Percentiles rank a stretch among this genome's conserved stretches.
Conservation (phyloP, 2,329 filamentous ascomycete species). For the Fusarium hainanense region DNA sequence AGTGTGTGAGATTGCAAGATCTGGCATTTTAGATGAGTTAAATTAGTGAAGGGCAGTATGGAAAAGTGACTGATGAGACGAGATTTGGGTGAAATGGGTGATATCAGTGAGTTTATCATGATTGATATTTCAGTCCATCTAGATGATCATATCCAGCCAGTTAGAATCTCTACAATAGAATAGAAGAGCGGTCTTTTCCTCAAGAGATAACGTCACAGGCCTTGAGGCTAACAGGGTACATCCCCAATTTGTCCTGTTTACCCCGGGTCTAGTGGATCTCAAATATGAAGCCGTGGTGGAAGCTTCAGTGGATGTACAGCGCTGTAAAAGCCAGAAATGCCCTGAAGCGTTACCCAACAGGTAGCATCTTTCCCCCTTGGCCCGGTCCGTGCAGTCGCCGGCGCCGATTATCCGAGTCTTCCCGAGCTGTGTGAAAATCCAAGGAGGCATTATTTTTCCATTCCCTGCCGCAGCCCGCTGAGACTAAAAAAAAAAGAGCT, state of each 20-base stretch:
- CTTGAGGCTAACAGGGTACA: conserved; percentile 30
- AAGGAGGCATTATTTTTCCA: conserved; percentile 43
- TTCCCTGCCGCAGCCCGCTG: conserved; percentile 23
- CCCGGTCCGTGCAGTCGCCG: conserved; percentile 45
- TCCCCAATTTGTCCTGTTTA: conserved; percentile 16
- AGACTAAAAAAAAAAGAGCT: conserved; percentile 45
- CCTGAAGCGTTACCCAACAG: conserved; percentile 26
- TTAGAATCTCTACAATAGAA: conserved; percentile 5
- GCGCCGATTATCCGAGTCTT: conserved; percentile 50
- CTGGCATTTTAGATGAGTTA: conserved; percentile 23
- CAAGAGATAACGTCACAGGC: conserved; percentile 25
- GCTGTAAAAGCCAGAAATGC: conserved; percentile 10
- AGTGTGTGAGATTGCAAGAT: conserved; percentile 18
- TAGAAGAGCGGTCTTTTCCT: conserved; percentile 12
- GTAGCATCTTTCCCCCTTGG: conserved; percentile 38
- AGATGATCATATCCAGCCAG: conserved; percentile 3
- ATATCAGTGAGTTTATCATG: conserved; percentile 30
- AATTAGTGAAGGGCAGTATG: not conserved
- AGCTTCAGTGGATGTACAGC: conserved; percentile 16
- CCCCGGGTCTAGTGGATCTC: conserved; percentile 29
- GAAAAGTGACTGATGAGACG: conserved; percentile 28
- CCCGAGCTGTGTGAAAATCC: conserved; percentile 35
- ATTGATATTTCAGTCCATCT: not conserved
- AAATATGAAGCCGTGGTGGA: conserved; percentile 5
- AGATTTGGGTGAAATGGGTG: not conserved